Conservation (phyloP, 1,139 yeast species). For the Saccharomyces pastorianus region DNA sequence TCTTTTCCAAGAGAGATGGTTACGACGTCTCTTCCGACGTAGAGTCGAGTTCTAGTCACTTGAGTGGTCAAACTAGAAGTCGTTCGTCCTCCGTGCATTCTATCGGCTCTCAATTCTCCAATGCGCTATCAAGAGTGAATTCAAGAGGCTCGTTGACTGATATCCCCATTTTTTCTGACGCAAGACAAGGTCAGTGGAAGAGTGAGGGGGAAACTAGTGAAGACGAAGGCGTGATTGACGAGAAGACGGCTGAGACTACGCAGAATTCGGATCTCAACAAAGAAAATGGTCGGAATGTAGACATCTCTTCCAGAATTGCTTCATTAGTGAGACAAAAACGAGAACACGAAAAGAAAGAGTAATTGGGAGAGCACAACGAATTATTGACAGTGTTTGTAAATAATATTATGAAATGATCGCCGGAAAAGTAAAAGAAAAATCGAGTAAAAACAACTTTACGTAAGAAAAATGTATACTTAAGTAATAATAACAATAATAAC, state of each 20-base stretch:
- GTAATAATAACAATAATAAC: not conserved
- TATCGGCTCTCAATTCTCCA: conserved; percentile 25
- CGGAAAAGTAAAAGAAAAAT: not conserved
- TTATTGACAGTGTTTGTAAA: not conserved
- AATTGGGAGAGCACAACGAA: not conserved
- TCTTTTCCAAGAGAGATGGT: conserved; percentile 7
- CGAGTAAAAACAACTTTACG: not conserved
- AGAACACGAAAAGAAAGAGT: conserved; percentile 16
- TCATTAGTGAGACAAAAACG: conserved; percentile 21
- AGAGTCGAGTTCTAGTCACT: conserved; percentile 1
- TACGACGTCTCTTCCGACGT: conserved; percentile 10
- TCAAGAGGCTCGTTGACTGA: conserved; percentile 35
- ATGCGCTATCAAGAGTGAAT: conserved; percentile 34
- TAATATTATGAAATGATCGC: not conserved
- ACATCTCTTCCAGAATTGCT: conserved; percentile 15
- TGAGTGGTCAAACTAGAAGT: conserved; percentile 14
- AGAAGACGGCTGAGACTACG: not conserved
- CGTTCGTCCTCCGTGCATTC: conserved; percentile 29
- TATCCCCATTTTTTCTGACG: conserved; percentile 33
- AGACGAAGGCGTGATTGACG: conserved; percentile 6
- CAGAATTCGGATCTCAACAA: not conserved
- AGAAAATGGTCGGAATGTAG: conserved; percentile 6
- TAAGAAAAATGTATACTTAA: conserved; percentile 1
- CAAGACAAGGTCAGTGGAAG: conserved; percentile 10
- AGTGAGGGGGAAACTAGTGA: conserved; percentile 6